Conservation (phyloP, 805 yeast species). For the Hanseniaspora meyeri region DNA sequence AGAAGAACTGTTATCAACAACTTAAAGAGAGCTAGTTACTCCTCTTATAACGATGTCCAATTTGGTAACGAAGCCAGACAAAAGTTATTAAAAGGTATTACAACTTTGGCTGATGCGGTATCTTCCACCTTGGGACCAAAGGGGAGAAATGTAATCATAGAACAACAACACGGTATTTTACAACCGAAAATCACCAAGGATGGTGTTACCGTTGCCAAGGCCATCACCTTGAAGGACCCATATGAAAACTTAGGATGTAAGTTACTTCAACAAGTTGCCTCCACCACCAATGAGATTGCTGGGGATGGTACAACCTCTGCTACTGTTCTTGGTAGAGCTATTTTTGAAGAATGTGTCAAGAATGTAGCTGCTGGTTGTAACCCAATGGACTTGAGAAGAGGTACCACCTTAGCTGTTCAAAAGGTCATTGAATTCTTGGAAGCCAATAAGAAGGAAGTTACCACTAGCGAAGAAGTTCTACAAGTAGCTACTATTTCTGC, state of each 20-base stretch:
- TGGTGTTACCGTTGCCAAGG: constrained; percentile 93
- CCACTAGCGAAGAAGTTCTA: constrained; percentile 88
- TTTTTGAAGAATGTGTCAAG: constrained; percentile 87
- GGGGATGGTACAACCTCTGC: constrained; percentile 99
- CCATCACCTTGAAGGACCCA: constrained; percentile 70
- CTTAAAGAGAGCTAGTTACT: constrained; percentile 21
- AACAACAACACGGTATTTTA: constrained; percentile 69
- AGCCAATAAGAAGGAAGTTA: constrained; percentile 78
- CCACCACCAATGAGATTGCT: constrained; percentile 92
- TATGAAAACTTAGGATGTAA: constrained; percentile 96
- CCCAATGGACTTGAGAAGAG: constrained; percentile 96
- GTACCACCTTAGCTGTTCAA: constrained; percentile 92
- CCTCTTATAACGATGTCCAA: constrained; percentile 76
- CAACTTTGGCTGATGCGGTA: constrained; percentile 89
- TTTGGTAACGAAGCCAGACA: constrained; percentile 98
- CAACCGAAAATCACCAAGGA: constrained; percentile 97
- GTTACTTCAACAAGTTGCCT: constrained; percentile 89
- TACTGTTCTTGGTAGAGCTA: constrained; percentile 89
- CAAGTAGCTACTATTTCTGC: constrained; percentile 98
- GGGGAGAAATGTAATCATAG: constrained; percentile 93
- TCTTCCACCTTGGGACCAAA: constrained; percentile 95
- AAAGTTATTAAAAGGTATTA: constrained; percentile 84
- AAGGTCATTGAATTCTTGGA: constrained; percentile 78
- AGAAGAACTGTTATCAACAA: constrained; percentile 9
- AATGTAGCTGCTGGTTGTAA: constrained; percentile 98